Percentiles rank a stretch among this genome's conserved stretches.
Conservation (phyloP, 257 asterid species). For the Plantago elongata region DNA sequence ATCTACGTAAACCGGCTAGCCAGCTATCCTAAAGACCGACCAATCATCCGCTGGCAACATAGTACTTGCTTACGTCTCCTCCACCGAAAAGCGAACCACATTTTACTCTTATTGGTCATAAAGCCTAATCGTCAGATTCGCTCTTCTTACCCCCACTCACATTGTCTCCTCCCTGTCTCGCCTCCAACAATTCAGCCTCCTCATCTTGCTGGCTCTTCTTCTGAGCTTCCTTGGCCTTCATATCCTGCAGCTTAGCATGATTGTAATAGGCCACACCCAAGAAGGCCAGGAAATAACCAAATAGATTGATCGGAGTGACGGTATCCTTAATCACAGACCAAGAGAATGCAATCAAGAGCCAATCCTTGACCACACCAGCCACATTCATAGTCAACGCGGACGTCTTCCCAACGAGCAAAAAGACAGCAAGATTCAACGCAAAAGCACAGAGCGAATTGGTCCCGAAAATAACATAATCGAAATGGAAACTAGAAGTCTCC, state of each 20-base stretch:
- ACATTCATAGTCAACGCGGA: slow-evolving; percentile 77
- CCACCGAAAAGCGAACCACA: slow-evolving; percentile 1
- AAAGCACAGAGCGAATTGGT: slow-evolving; percentile 61
- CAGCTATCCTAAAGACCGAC: slow-evolving; percentile 18
- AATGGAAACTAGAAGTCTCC: slow-evolving; percentile 51
- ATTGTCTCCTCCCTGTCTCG: slow-evolving; percentile 32
- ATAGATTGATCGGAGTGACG: slow-evolving; percentile 49
- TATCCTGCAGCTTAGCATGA: slow-evolving; percentile 48
- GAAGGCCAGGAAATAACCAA: slow-evolving; percentile 61
- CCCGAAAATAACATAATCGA: slow-evolving; percentile 51
- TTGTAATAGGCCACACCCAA: slow-evolving; percentile 63
- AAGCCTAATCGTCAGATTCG: slow-evolving; percentile 30
- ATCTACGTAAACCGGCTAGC: slow-evolving; percentile 19
- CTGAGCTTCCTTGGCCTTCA: slow-evolving; percentile 59
- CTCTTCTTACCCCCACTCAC: slow-evolving; percentile 27
- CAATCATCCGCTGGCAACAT: background rate
- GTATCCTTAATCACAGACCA: slow-evolving; percentile 79
- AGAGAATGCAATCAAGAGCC: slow-evolving; percentile 62
- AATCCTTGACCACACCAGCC: slow-evolving; percentile 72
- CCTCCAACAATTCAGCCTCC: slow-evolving; percentile 48
- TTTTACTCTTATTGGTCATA: slow-evolving; percentile 4
- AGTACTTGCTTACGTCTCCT: slow-evolving; percentile 1
- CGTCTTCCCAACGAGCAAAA: slow-evolving; percentile 62
- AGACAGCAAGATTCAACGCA: slow-evolving; percentile 63
- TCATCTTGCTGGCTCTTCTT: slow-evolving; percentile 52